phyloP scores from a whole-genome alignment of 805 yeast genomes.

The Wickerhamomyces alni region DNA sequence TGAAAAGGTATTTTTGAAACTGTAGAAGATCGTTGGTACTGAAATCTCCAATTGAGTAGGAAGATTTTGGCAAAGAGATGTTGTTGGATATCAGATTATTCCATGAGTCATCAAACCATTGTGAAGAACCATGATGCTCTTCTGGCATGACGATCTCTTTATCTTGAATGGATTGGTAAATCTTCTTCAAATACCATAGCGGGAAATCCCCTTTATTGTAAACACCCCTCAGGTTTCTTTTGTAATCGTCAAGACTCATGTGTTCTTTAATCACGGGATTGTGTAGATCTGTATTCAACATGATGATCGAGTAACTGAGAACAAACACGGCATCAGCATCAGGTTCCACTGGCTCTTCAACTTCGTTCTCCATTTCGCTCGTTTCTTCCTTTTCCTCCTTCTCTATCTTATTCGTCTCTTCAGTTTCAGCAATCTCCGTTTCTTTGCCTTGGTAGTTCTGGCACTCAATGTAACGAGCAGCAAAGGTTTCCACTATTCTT shows the following conservation, averaged over 20 bases:
- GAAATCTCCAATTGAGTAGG: conserved; percentile 15
- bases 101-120: conserved; percentile 89
- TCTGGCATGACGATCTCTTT: conserved; percentile 97
- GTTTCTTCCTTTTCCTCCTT: conserved; percentile 20
- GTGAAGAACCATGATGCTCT: conserved; percentile 89
- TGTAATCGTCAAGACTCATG: conserved; percentile 83
- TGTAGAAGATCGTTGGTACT: conserved; percentile 32
- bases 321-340: conserved; percentile 85
- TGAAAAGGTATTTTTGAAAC: conserved; percentile 71
- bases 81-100: conserved; percentile 50
- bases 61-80: conserved; percentile 27
- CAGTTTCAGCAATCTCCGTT: conserved; percentile 4
- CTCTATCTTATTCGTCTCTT: not conserved
- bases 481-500: conserved; percentile 81
- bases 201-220: conserved; percentile 76
- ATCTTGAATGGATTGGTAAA: conserved; percentile 73
- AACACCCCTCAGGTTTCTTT: conserved; percentile 73
- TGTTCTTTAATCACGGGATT: conserved; percentile 89
- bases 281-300: conserved; percentile 91
- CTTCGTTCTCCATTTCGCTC: too few relatives aligned
- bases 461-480: conserved; percentile 68
- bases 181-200: conserved; percentile 74
- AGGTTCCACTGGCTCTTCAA: conserved; percentile 52
- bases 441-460: conserved; percentile 34
- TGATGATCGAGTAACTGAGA: conserved; percentile 83